A percentile compares a stretch with the other conserved stretches of the same genome.
These are phyloP conservation scores for Coemansia sp. DNA, from an alignment of 192 early-diverging fungal genomes.

Conservation along the genomic window DNA sequence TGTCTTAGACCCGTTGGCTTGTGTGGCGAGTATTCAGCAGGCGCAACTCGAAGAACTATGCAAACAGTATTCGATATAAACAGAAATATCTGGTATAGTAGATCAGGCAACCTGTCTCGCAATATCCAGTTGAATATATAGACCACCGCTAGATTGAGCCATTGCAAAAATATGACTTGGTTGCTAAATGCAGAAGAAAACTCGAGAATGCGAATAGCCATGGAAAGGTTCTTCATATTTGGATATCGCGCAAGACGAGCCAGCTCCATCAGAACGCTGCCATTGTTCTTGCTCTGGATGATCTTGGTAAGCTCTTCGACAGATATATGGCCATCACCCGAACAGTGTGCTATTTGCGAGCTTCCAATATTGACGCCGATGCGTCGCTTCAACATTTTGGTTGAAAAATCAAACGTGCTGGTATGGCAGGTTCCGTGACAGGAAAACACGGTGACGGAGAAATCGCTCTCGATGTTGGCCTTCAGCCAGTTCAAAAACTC, in stretches of 20 bases:
- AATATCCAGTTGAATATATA: slow-evolving; percentile 1
- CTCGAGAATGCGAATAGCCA: neutral
- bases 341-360: neutral
- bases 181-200: neutral
- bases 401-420: neutral
- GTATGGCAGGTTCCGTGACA: neutral
- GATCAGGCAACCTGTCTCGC: neutral
- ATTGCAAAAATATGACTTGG: neutral
- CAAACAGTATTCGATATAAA: neutral
- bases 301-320: neutral
- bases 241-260: neutral
- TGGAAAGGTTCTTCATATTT: neutral
- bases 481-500: slow-evolving; percentile 3
- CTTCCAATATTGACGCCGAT: neutral
- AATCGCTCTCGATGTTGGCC: neutral
- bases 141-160: neutral
- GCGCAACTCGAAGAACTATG: neutral
- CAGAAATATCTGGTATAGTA: neutral
- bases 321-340: neutral
- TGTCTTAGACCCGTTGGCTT: neutral
- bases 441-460: neutral
- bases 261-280: neutral
- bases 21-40: neutral
- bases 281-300: neutral
- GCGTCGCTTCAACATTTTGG: neutral